Conservation (phyloP, 257 asterid species). For the Scutellaria minor region DNA sequence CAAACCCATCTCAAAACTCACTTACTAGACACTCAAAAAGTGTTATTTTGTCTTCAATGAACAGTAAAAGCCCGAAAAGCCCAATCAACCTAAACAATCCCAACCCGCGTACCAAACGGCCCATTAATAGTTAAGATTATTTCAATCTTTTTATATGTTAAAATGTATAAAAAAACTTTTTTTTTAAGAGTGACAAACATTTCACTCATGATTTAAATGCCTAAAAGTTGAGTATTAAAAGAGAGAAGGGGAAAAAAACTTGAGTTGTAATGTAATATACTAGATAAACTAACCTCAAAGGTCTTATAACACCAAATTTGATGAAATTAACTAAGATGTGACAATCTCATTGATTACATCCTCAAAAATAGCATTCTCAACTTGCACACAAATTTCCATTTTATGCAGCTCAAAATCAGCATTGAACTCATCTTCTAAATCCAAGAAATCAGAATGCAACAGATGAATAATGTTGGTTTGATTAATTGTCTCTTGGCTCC, state of each 20-base stretch:
- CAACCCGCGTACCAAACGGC: no score
- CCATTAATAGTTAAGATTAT: no score
- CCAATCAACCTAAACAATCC: no score
- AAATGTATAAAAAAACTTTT: no score
- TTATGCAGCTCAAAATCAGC: slow-evolving; percentile 36
- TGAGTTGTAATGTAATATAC: neutral
- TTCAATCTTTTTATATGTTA: no score
- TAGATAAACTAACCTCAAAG: neutral
- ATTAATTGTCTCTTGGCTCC: slow-evolving; percentile 68
- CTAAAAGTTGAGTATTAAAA: no score
- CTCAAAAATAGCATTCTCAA: slow-evolving; percentile 60
- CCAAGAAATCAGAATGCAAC: slow-evolving; percentile 42
- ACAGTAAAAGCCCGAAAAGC: no score
- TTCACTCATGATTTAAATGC: no score
- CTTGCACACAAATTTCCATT: slow-evolving; percentile 39
- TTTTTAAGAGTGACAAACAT: no score
- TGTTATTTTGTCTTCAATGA: no score
- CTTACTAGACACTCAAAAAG: no score
- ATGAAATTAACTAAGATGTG: slow-evolving; percentile 2
- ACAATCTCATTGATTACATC: slow-evolving; percentile 51
- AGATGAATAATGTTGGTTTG: slow-evolving; percentile 45
- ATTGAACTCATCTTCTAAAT: slow-evolving; percentile 48
- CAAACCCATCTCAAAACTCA: no score
- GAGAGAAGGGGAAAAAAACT: neutral
- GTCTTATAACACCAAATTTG: neutral